Conservation (phyloP, 192 early-diverging fungal genomes). For the Podila horticola region DNA sequence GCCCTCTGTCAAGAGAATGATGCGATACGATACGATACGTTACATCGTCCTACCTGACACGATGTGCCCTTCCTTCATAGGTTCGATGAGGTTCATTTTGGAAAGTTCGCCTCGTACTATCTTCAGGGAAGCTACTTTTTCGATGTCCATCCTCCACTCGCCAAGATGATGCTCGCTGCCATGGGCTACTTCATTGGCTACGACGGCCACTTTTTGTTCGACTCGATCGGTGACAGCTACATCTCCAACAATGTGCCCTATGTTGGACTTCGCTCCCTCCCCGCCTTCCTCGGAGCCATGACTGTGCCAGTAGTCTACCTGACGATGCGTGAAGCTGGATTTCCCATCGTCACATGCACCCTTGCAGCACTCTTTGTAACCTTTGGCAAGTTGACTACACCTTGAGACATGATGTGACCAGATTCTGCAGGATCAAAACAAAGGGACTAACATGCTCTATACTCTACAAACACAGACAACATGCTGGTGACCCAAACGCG, state of each 20-base stretch:
- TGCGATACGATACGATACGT: too few species aligned
- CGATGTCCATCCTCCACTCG: slow-evolving; percentile 97
- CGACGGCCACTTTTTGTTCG: slow-evolving; percentile 95
- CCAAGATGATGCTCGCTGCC: slow-evolving; percentile 89
- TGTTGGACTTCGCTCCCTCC: slow-evolving; percentile 81
- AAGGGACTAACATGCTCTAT: not conserved
- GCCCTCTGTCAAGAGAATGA: not conserved
- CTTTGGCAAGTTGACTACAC: slow-evolving; percentile 68
- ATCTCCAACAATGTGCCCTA: slow-evolving; percentile 89
- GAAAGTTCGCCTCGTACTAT: slow-evolving; percentile 97
- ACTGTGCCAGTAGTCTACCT: slow-evolving; percentile 82
- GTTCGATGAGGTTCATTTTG: slow-evolving; percentile 99
- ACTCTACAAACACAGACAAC: slow-evolving; percentile 71
- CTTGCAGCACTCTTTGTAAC: slow-evolving; percentile 83
- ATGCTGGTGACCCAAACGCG: slow-evolving; percentile 90
- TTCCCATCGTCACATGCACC: slow-evolving; percentile 75
- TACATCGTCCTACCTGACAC: too few species aligned
- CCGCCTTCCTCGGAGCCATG: slow-evolving; percentile 82
- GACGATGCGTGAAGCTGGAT: slow-evolving; percentile 90
- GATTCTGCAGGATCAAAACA: not conserved
- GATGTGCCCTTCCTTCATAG: slow-evolving; percentile 40
- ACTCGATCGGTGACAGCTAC: slow-evolving; percentile 95
- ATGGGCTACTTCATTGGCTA: slow-evolving; percentile 90
- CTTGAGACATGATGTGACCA: not conserved
- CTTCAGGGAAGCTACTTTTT: slow-evolving; percentile 91